A percentile compares a stretch with the other conserved stretches of the same genome.
phyloP scores from a whole-genome alignment of 345 rosid species.

The Streptanthus diversifolius region DNA sequence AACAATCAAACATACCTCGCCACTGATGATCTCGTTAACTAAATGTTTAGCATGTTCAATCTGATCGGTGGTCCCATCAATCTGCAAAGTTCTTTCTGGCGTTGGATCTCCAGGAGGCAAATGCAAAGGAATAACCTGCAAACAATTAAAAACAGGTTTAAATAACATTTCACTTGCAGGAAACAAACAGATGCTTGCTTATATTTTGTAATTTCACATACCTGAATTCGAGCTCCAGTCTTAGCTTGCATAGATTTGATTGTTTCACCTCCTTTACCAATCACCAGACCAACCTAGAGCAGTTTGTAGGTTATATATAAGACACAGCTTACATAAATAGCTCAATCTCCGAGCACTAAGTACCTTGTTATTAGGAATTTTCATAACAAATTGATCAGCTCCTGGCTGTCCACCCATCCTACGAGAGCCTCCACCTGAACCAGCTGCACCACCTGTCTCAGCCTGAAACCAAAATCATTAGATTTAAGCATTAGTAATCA shows the following conservation, averaged over 20 bases:
- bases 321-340: not conserved
- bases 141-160: not conserved
- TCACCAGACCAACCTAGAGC: slow-evolving; percentile 94
- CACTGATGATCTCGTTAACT: slow-evolving; percentile 85
- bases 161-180: not conserved
- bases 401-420: slow-evolving; percentile 76
- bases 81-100: slow-evolving; percentile 69
- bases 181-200: not conserved
- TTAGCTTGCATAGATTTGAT: slow-evolving; percentile 95
- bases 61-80: slow-evolving; percentile 92
- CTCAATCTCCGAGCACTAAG: not conserved
- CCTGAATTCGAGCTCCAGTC: slow-evolving; percentile 98
- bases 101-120: slow-evolving; percentile 92
- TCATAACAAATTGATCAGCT: slow-evolving; percentile 71
- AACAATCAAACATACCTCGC: slow-evolving; percentile 72
- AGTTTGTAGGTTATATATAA: slow-evolving; percentile 27
- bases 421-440: slow-evolving; percentile 59
- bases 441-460: slow-evolving; percentile 76
- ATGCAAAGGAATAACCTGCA: slow-evolving; percentile 94
- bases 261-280: slow-evolving; percentile 99
- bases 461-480: slow-evolving; percentile 49
- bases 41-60: slow-evolving; percentile 83
- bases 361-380: slow-evolving; percentile 89
- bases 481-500: not conserved
- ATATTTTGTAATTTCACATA: slow-evolving; percentile 9